Conservation (phyloP, 371 early-diverging fungal species). For the Gilbertella persicaria region DNA sequence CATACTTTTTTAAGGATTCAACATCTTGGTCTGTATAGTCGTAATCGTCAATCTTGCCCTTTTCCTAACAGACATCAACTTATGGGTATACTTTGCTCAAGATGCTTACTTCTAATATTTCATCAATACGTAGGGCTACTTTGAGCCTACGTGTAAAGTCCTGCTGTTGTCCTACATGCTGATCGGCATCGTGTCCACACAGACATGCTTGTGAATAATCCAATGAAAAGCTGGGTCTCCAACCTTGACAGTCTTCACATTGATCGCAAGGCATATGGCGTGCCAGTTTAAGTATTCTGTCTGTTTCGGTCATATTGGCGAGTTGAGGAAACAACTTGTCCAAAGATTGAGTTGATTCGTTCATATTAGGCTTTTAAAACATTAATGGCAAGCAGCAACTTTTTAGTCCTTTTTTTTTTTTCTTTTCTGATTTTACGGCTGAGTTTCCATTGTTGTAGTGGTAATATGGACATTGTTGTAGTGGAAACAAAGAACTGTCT, state of each 20-base stretch:
- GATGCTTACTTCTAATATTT: slow-evolving; percentile 42
- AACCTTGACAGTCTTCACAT: slow-evolving; percentile 42
- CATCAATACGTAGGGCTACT: slow-evolving; percentile 49
- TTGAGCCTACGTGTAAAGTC: slow-evolving; percentile 47
- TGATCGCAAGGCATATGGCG: slow-evolving; percentile 45
- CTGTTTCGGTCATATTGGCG: slow-evolving; percentile 23
- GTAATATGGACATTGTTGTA: too few species aligned
- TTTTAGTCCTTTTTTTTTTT: too few species aligned
- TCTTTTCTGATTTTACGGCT: too few species aligned
- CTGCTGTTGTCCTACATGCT: slow-evolving; percentile 45
- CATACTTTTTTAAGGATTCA: slow-evolving; percentile 45
- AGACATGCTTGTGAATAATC: slow-evolving; percentile 30
- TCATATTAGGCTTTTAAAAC: too few species aligned
- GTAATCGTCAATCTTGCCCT: slow-evolving; percentile 49
- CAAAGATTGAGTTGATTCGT: background rate
- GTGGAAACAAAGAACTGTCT: too few species aligned
- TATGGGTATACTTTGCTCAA: background rate
- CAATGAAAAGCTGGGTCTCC: slow-evolving; percentile 38
- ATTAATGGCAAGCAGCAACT: too few species aligned
- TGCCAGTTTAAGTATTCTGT: slow-evolving; percentile 47
- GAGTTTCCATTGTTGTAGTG: too few species aligned
- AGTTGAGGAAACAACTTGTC: slow-evolving; percentile 27
- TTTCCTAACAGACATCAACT: slow-evolving; percentile 31
- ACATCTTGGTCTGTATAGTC: slow-evolving; percentile 52
- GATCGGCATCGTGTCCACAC: slow-evolving; percentile 46